Percentiles rank a stretch among this genome's conserved stretches.
These are phyloP conservation scores for Lathyrus oleraceus DNA, from an alignment of 306 rosid genomes.

Conservation along the genomic window DNA sequence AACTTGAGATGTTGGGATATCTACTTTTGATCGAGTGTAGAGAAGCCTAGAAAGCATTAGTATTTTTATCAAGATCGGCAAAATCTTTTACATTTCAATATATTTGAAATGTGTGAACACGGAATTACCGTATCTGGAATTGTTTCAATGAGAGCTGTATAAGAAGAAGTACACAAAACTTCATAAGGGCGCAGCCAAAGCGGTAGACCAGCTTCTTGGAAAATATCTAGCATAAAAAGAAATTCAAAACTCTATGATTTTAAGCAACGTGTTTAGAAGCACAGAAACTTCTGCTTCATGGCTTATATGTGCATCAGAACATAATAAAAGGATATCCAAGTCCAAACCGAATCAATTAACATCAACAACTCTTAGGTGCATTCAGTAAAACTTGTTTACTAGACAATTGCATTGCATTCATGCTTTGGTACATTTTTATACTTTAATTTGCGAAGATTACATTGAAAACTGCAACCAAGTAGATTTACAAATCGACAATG, in stretches of 20 bases:
- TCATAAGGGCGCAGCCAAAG: slow-evolving; percentile 99
- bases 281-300: slow-evolving; percentile 23
- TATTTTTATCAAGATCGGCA: slow-evolving; percentile 3
- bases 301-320: slow-evolving; percentile 30
- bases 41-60: slow-evolving; percentile 74
- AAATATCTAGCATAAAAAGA: slow-evolving; percentile 66
- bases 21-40: slow-evolving; percentile 97
- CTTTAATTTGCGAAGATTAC: neutral
- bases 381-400: slow-evolving; percentile 11
- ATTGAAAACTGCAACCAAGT: slow-evolving; percentile 20
- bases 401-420: slow-evolving; percentile 24
- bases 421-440: slow-evolving; percentile 15
- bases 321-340: slow-evolving; percentile 8
- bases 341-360: neutral
- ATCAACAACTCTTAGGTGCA: neutral
- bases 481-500: neutral
- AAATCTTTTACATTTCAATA: slow-evolving; percentile 29
- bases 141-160: slow-evolving; percentile 96
- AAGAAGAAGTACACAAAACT: slow-evolving; percentile 93
- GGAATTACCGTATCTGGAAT: slow-evolving; percentile 92
- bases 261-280: slow-evolving; percentile 38
- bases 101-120: slow-evolving; percentile 28
- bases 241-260: slow-evolving; percentile 42
- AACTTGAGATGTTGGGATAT: slow-evolving; percentile 72
- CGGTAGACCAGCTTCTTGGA: slow-evolving; percentile 99